A percentile compares a stretch with the other conserved stretches of the same genome.
phyloP scores from a whole-genome alignment of 2,329 filamentous ascomycete genomes.

The Biscogniauxia mediterranea region DNA sequence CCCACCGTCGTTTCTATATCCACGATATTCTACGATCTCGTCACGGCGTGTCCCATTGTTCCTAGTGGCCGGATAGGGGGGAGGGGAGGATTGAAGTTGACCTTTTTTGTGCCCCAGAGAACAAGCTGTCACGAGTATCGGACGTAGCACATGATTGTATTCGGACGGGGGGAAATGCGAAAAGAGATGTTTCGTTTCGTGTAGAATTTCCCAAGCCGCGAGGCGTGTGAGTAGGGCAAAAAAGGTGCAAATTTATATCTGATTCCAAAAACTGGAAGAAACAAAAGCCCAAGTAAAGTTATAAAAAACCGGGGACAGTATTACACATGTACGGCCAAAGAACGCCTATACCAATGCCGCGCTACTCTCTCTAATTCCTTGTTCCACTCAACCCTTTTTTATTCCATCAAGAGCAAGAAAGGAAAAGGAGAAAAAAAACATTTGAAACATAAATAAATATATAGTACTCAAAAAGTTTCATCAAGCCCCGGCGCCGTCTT shows the following conservation, averaged over 20 bases:
- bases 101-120: background rate
- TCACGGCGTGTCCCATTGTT: background rate
- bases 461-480: constrained; percentile 10
- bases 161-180: background rate
- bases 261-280: background rate
- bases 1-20: background rate
- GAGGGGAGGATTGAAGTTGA: background rate
- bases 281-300: background rate
- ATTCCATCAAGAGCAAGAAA: constrained; percentile 6
- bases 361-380: constrained; percentile 12
- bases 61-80: background rate
- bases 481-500: constrained; percentile 20
- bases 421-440: constrained; percentile 5
- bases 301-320: background rate
- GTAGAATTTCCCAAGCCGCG: background rate
- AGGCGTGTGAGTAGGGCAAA: background rate
- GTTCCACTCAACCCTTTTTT: constrained; percentile 10
- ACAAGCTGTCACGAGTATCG: no score
- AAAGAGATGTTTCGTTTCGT: background rate
- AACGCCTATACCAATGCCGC: constrained; percentile 30
- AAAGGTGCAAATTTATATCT: background rate
- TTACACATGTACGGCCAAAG: constrained; percentile 6
- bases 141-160: no score
- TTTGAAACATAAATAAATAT: background rate
- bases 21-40: background rate